Evolutionary conservation across 2,329 filamentous ascomycete genomes (phyloP).

Genomic region (Sclerotinia minor): DNA sequence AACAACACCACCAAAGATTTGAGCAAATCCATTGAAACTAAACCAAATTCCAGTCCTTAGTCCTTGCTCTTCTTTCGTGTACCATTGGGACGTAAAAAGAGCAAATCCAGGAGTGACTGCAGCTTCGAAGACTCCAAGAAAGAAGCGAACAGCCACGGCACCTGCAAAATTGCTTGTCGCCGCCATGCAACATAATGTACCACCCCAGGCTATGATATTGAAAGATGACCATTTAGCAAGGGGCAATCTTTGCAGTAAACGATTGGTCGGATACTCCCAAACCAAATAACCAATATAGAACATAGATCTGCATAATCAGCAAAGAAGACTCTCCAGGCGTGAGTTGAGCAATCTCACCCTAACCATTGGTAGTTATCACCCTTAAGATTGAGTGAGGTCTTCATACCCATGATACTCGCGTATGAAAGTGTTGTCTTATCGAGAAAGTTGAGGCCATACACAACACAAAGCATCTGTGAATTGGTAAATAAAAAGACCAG

Average conservation of each 20-base stretch:
- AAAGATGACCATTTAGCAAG: constrained; percentile 63
- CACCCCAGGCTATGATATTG: constrained; percentile 63
- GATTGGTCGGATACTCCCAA: constrained; percentile 41
- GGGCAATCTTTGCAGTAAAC: constrained; percentile 53
- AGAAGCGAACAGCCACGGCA: constrained; percentile 64
- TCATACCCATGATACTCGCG: constrained; percentile 52
- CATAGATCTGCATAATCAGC: constrained; percentile 35
- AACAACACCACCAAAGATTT: constrained; percentile 62
- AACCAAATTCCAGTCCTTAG: constrained; percentile 66
- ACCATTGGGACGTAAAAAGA: constrained; percentile 70
- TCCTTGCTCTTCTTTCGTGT: constrained; percentile 68
- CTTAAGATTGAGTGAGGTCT: constrained; percentile 45
- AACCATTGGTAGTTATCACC: constrained; percentile 50
- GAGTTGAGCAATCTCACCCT: constrained; percentile 35
- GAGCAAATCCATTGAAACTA: constrained; percentile 63
- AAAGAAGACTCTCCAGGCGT: neutral
- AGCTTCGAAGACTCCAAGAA: constrained; percentile 67
- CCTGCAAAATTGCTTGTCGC: constrained; percentile 60
- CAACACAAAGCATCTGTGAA: constrained; percentile 51
- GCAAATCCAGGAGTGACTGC: constrained; percentile 69
- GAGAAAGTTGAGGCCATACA: constrained; percentile 60
- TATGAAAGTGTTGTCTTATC: constrained; percentile 51
- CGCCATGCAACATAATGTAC: constrained; percentile 61
- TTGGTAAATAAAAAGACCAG: constrained; percentile 2
- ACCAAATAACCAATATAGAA: constrained; percentile 48